Evolutionary conservation across 23 red algal species (phyloP).

Genomic region (Gracilaria caudata): DNA sequence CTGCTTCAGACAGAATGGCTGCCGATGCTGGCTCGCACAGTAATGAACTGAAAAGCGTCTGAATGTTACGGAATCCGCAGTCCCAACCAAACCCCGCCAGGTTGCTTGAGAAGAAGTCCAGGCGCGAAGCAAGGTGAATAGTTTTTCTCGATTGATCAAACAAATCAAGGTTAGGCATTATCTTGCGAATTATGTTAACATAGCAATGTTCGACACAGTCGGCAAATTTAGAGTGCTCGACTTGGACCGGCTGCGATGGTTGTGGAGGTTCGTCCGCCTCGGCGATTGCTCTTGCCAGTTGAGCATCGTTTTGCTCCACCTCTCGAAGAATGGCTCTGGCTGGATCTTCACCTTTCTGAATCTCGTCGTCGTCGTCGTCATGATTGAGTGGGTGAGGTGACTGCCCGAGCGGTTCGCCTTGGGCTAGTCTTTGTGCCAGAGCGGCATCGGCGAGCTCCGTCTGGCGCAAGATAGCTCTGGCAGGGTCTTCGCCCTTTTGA

Average conservation of each 20-base stretch:
- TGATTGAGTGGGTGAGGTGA: neutral
- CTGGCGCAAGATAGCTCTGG: conserved; percentile 16
- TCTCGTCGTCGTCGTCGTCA: neutral
- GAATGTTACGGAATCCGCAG: conserved; percentile 68
- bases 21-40: conserved; percentile 12
- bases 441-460: conserved; percentile 14
- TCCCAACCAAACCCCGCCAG: conserved; percentile 64
- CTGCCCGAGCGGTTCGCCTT: neutral
- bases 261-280: neutral
- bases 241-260: neutral
- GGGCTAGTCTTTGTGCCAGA: neutral
- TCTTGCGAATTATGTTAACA: conserved; percentile 20
- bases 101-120: conserved; percentile 58
- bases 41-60: conserved; percentile 56
- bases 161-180: conserved; percentile 26
- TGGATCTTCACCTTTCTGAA: conserved; percentile 16
- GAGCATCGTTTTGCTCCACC: conserved; percentile 39
- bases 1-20: conserved; percentile 16
- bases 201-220: conserved; percentile 40
- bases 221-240: conserved; percentile 14
- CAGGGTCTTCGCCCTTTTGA: conserved; percentile 15
- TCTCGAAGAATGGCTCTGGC: conserved; percentile 9
- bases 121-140: conserved; percentile 18
- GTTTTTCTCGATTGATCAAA: conserved; percentile 12
- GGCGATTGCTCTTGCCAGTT: conserved; percentile 36